These are phyloP conservation scores for Artemisia tridentata DNA, from an alignment of 129 eudicot species.

Conservation along the genomic window DNA sequence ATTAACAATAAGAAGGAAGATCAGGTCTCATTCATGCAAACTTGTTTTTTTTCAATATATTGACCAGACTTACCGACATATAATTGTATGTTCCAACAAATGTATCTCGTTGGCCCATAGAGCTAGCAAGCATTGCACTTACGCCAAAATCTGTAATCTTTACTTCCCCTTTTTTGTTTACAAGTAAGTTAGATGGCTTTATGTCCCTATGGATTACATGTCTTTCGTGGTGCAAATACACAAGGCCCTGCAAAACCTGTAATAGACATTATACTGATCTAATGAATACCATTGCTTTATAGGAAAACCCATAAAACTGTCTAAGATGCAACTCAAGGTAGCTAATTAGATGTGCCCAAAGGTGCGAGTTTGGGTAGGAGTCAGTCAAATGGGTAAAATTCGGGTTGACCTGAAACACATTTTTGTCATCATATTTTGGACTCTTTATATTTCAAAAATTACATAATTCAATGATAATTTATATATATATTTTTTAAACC, in stretches of 20 bases:
- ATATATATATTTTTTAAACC: not conserved
- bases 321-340: not conserved
- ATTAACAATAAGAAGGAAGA: not conserved
- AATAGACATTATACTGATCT: constrained; percentile 9
- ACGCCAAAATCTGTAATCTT: constrained; percentile 98
- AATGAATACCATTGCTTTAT: too few species aligned
- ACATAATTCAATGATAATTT: not conserved
- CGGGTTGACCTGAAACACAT: not conserved
- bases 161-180: constrained; percentile 91
- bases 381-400: not conserved
- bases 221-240: constrained; percentile 84
- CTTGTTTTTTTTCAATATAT: not conserved
- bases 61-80: constrained; percentile 75
- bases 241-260: constrained; percentile 91
- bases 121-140: constrained; percentile 94
- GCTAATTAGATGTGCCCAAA: too few species aligned
- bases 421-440: not conserved
- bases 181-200: constrained; percentile 89
- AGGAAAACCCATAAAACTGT: not conserved
- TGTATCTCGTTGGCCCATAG: constrained; percentile 96
- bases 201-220: constrained; percentile 98
- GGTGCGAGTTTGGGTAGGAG: not conserved
- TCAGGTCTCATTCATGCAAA: constrained; percentile 4
- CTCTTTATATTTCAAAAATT: not conserved
- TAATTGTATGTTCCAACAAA: constrained; percentile 96